A percentile compares a stretch with the other conserved stretches of the same genome.
Evolutionary conservation across 202 grass and related monocot species (phyloP).

Genomic region (Bolboschoenoplectus hybrid): DNA sequence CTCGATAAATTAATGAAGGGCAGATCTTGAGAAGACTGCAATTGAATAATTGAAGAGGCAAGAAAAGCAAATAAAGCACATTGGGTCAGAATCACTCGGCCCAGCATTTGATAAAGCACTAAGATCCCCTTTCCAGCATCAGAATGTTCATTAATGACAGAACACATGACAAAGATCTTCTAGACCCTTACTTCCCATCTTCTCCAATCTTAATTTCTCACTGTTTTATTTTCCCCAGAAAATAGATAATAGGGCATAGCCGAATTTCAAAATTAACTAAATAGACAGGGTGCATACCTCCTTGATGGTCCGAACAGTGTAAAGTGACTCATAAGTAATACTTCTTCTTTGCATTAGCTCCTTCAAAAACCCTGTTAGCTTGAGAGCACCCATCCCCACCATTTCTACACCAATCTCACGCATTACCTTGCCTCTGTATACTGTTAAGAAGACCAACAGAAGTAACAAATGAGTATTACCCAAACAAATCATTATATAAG

Average conservation of each 20-base stretch:
- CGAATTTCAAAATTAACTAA: not conserved
- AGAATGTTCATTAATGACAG: constrained; percentile 11
- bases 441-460: constrained; percentile 49
- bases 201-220: not conserved
- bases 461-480: not conserved
- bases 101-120: not conserved
- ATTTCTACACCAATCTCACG: constrained; percentile 82
- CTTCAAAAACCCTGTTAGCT: constrained; percentile 92
- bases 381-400: constrained; percentile 82
- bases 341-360: constrained; percentile 73
- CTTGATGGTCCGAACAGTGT: constrained; percentile 89
- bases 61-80: not conserved
- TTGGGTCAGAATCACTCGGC: not conserved
- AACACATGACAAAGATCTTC: constrained; percentile 3
- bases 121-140: not conserved
- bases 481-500: constrained; percentile 29
- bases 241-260: not conserved
- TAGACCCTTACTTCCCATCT: not conserved
- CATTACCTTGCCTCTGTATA: constrained; percentile 80
- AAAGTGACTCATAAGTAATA: constrained; percentile 73
- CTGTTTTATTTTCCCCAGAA: not conserved
- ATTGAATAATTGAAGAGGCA: constrained; percentile 4
- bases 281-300: constrained; percentile 53
- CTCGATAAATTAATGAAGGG: not conserved
- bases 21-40: not conserved